A percentile compares a stretch with the other conserved stretches of the same genome.
Conservation (phyloP, 73 alveolate species). For the Paramecium sonneborni region DNA sequence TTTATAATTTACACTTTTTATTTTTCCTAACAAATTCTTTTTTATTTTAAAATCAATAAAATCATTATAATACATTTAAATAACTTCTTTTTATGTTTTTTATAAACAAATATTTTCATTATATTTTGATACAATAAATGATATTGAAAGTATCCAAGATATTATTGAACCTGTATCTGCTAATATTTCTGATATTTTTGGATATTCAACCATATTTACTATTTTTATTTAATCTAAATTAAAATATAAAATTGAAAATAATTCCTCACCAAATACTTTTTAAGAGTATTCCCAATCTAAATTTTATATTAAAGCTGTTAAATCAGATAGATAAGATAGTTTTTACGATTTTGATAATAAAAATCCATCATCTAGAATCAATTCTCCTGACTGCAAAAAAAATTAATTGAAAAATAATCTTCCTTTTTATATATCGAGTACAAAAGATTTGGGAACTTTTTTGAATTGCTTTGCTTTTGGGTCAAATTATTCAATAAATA, state of each 20-base stretch:
- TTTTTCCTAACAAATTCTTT: slow-evolving; percentile 1
- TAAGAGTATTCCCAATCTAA: not conserved
- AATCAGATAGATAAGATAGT: not conserved
- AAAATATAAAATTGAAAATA: not conserved
- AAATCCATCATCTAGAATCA: not conserved
- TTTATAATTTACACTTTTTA: not conserved
- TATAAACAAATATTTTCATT: not conserved
- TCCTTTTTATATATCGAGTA: not conserved
- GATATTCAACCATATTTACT: not conserved
- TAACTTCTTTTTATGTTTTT: not conserved
- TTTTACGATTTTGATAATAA: not conserved
- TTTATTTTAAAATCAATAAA: not conserved
- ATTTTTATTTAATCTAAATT: not conserved
- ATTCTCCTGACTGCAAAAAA: not conserved
- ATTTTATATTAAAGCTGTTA: too few relatives aligned
- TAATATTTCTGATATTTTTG: slow-evolving; percentile 16
- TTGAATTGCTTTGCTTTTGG: not conserved
- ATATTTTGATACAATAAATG: not conserved
- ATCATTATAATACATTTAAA: not conserved
- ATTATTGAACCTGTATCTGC: slow-evolving; percentile 38
- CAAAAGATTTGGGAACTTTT: not conserved
- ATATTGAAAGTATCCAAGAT: not conserved
- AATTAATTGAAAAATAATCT: too few relatives aligned
- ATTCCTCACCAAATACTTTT: not conserved
- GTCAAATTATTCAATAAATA: not conserved